phyloP scores from a whole-genome alignment of 768 basidiomycete species.

The Epithele typhae region DNA sequence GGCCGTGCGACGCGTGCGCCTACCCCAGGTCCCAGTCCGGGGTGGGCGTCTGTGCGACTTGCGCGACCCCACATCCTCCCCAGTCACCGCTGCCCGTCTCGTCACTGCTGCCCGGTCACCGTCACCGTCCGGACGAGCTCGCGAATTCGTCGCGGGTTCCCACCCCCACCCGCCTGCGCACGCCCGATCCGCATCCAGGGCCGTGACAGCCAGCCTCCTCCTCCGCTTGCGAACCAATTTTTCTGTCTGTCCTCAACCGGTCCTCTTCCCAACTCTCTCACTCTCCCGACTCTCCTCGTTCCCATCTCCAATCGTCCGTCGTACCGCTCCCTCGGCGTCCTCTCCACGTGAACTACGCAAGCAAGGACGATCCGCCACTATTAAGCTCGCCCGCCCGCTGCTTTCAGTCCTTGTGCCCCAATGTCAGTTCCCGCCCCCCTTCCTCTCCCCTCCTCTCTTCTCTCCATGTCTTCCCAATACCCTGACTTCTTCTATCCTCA shows the following conservation, averaged over 20 bases:
- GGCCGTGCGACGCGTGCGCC: conserved; percentile 5
- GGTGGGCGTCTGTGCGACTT: background rate
- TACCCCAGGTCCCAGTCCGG: conserved; percentile 3
- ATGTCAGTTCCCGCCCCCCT: conserved; percentile 6
- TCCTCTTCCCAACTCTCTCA: conserved; percentile 15
- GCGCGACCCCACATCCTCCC: too few species aligned
- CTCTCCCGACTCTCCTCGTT: conserved; percentile 12
- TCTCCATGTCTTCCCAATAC: conserved; percentile 19
- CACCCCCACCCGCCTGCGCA: too few species aligned
- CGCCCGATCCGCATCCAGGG: too few species aligned
- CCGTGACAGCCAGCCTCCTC: too few species aligned
- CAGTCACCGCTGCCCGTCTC: too few species aligned
- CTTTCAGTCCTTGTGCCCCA: conserved; percentile 8
- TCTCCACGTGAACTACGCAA: conserved; percentile 14
- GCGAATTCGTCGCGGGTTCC: too few species aligned
- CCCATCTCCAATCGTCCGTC: conserved; percentile 17
- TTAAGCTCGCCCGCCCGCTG: conserved; percentile 16
- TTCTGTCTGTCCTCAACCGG: too few species aligned
- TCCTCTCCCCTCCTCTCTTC: background rate
- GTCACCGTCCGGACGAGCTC: too few species aligned
- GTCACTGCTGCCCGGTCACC: too few species aligned
- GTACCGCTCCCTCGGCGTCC: conserved; percentile 16
- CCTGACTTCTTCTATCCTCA: conserved; percentile 24
- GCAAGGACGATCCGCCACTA: conserved; percentile 8
- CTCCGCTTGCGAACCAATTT: too few species aligned